A percentile compares a stretch with the other conserved stretches of the same genome.
phyloP scores from a whole-genome alignment of 805 yeast species.

The Blastobotrys terrestris region DNA sequence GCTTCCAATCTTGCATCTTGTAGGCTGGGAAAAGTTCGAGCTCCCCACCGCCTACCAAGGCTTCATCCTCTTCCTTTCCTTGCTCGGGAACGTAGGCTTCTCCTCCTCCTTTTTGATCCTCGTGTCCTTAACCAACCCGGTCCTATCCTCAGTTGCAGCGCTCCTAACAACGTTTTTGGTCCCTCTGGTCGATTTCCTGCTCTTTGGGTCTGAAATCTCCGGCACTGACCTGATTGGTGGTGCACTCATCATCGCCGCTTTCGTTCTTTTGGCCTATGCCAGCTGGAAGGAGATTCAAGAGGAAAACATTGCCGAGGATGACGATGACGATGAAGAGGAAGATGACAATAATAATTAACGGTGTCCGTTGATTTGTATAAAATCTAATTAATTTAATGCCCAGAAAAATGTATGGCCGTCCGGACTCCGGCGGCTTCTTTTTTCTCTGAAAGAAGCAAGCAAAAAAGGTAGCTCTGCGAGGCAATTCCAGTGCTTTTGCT shows the following conservation, averaged over 20 bases:
- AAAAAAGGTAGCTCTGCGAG: too few species aligned
- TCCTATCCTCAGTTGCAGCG: conserved; percentile 60
- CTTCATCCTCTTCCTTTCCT: conserved; percentile 45
- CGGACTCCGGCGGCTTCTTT: too few species aligned
- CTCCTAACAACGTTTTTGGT: conserved; percentile 73
- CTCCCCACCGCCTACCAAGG: conserved; percentile 41
- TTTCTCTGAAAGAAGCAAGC: too few species aligned
- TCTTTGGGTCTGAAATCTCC: conserved; percentile 55
- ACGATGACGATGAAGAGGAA: conserved; percentile 7
- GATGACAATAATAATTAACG: neutral
- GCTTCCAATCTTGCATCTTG: conserved; percentile 44
- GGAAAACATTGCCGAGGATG: conserved; percentile 30
- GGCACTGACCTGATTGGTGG: conserved; percentile 63
- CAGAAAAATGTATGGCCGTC: too few species aligned
- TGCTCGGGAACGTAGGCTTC: conserved; percentile 58
- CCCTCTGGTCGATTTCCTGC: conserved; percentile 66
- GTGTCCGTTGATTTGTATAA: neutral
- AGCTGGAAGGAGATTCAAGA: conserved; percentile 33
- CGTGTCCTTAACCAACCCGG: conserved; percentile 83
- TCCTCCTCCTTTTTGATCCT: conserved; percentile 67
- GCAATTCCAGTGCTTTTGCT: too few species aligned
- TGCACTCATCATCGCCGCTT: conserved; percentile 60
- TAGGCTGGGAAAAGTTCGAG: conserved; percentile 53
- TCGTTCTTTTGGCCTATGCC: conserved; percentile 44
- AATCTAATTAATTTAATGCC: neutral